phyloP scores from a whole-genome alignment of 805 yeast genomes.

The Candida tammaniensis region DNA sequence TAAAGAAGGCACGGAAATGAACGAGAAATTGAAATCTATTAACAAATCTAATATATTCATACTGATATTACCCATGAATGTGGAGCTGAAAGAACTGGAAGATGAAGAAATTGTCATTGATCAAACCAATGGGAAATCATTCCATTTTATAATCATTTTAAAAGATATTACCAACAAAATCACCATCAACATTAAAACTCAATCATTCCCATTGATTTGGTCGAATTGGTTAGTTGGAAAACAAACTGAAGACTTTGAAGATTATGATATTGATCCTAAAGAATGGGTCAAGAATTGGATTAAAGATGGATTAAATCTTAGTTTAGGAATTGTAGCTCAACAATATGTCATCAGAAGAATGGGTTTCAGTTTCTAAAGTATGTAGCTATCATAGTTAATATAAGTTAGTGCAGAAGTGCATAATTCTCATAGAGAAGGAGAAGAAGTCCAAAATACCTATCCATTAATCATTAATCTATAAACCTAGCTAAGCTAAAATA shows the following conservation, averaged over 20 bases:
- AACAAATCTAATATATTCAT: slow-evolving; percentile 63
- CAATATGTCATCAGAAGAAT: slow-evolving; percentile 86
- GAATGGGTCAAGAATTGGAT: slow-evolving; percentile 49
- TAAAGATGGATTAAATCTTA: slow-evolving; percentile 60
- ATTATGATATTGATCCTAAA: slow-evolving; percentile 34
- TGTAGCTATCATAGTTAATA: neutral
- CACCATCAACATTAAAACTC: slow-evolving; percentile 73
- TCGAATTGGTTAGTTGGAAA: slow-evolving; percentile 80
- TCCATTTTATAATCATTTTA: slow-evolving; percentile 72
- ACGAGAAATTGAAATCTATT: slow-evolving; percentile 18
- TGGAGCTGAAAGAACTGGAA: slow-evolving; percentile 12
- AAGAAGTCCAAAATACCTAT: too few species aligned
- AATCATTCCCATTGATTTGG: slow-evolving; percentile 90
- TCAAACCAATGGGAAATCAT: slow-evolving; percentile 49
- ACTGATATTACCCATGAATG: slow-evolving; percentile 62
- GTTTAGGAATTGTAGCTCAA: slow-evolving; percentile 87
- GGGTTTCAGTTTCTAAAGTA: slow-evolving; percentile 47
- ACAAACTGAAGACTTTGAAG: slow-evolving; percentile 17
- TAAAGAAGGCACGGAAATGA: slow-evolving; percentile 15
- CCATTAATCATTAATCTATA: slow-evolving; percentile 3
- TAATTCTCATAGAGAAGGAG: neutral
- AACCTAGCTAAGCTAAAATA: slow-evolving; percentile 22
- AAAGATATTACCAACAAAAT: slow-evolving; percentile 79
- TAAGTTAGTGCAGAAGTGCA: neutral
- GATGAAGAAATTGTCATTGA: slow-evolving; percentile 38